Percentiles rank a stretch among this genome's conserved stretches.
phyloP scores from a whole-genome alignment of 768 basidiomycete species.

The Boletus insuetus region DNA sequence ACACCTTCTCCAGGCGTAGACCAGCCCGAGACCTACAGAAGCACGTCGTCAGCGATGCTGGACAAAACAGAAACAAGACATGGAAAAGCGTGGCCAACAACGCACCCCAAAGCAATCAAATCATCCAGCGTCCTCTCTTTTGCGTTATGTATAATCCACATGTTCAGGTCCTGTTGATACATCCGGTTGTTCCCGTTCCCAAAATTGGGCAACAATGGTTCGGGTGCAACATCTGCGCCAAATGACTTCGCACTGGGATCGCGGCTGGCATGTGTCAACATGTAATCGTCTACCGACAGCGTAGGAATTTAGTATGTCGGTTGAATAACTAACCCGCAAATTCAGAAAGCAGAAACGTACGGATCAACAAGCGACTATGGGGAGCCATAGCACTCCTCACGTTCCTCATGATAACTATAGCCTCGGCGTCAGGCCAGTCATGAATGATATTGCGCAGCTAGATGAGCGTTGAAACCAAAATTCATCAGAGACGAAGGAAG shows the following conservation, averaged over 20 bases:
- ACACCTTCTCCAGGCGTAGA: constrained; percentile 22
- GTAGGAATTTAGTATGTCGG: neutral
- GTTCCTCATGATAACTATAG: constrained; percentile 29
- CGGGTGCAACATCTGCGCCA: constrained; percentile 35
- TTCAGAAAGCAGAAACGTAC: constrained; percentile 16
- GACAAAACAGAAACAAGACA: neutral
- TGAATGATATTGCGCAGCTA: constrained; percentile 32
- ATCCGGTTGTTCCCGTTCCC: constrained; percentile 39
- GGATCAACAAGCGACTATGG: constrained; percentile 32
- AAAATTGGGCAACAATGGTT: constrained; percentile 48
- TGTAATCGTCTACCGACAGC: constrained; percentile 20
- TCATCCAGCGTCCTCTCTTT: constrained; percentile 44
- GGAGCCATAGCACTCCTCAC: constrained; percentile 29
- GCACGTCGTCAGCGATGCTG: neutral
- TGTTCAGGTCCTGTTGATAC: constrained; percentile 46
- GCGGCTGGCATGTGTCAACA: constrained; percentile 12
- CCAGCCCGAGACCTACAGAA: constrained; percentile 15
- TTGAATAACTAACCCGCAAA: too few relatives aligned
- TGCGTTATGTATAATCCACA: constrained; percentile 43
- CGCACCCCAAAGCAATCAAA: constrained; percentile 35
- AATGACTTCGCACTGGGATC: constrained; percentile 2
- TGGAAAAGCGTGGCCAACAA: neutral
- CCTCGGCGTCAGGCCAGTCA: constrained; percentile 37
- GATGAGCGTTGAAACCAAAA: neutral
- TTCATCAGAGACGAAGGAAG: neutral